These are phyloP conservation scores for Coelastrella sp. DNA, from an alignment of 139 green algal species.

Conservation along the genomic window DNA sequence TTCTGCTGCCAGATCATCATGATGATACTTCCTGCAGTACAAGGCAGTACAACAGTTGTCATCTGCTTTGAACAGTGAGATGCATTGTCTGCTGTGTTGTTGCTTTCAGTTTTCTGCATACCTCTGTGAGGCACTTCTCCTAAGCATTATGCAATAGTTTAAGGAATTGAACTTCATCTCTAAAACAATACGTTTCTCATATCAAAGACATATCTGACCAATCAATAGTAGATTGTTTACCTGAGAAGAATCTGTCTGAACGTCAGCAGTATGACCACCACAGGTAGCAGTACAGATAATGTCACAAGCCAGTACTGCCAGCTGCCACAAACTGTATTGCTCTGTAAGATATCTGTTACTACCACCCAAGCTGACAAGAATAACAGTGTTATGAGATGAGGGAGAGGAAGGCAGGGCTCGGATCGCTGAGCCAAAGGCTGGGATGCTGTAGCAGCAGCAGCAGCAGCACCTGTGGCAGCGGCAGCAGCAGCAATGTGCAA, in stretches of 20 bases:
- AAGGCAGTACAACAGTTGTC: not conserved
- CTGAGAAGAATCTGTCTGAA: constrained; percentile 15
- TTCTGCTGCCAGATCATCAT: not conserved
- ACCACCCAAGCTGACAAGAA: constrained; percentile 47
- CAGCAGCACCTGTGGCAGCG: not conserved
- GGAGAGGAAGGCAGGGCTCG: constrained; percentile 19
- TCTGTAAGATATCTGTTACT: constrained; percentile 30
- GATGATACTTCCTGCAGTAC: constrained; percentile 30
- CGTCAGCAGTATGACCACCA: constrained; percentile 6
- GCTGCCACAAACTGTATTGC: constrained; percentile 51
- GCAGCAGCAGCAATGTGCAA: not conserved
- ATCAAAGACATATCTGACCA: not conserved
- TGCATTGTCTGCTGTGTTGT: not conserved
- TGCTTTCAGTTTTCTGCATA: too few species aligned
- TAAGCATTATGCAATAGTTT: too few species aligned
- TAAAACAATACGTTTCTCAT: not conserved
- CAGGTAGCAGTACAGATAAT: constrained; percentile 54
- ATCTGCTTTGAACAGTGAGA: not conserved
- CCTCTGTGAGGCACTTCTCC: too few species aligned
- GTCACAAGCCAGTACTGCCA: constrained; percentile 61
- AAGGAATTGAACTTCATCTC: too few species aligned
- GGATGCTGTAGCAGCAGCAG: not conserved
- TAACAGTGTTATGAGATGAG: constrained; percentile 25
- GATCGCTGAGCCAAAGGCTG: not conserved
- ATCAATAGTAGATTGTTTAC: not conserved